Conservation (phyloP, 2,329 filamentous ascomycete species). For the Uncinocarpus reesii region DNA sequence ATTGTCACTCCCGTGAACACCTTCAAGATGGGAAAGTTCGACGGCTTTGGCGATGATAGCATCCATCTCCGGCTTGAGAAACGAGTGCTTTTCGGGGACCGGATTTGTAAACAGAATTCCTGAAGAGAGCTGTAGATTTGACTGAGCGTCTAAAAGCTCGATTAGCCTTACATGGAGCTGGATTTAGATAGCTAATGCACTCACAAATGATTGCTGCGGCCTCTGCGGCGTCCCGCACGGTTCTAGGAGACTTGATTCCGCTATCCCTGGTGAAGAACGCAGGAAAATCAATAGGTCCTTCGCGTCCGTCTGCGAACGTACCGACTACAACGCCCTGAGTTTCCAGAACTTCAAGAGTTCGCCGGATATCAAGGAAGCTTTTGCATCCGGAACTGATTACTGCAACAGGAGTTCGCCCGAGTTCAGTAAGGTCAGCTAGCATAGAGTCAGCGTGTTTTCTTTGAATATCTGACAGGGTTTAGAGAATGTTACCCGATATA, state of each 20-base stretch:
- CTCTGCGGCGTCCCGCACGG: constrained; percentile 64
- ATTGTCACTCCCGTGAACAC: constrained; percentile 62
- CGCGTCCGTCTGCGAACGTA: constrained; percentile 77
- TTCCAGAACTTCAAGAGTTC: constrained; percentile 73
- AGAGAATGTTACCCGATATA: constrained; percentile 49
- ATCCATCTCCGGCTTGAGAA: constrained; percentile 62
- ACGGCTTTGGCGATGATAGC: constrained; percentile 58
- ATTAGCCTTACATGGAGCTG: neutral
- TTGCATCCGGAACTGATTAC: constrained; percentile 89
- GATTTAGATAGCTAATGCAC: constrained; percentile 22
- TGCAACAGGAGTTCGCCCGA: constrained; percentile 77
- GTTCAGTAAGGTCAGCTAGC: constrained; percentile 76
- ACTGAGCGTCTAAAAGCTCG: constrained; percentile 54
- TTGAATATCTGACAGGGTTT: neutral
- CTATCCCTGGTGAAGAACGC: constrained; percentile 89
- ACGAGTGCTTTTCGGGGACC: constrained; percentile 58
- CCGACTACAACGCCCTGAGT: constrained; percentile 66
- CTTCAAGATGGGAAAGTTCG: constrained; percentile 52
- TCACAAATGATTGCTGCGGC: constrained; percentile 76
- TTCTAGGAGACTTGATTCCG: constrained; percentile 64
- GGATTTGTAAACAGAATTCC: constrained; percentile 86
- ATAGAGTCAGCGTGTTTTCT: neutral
- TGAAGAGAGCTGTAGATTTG: constrained; percentile 59
- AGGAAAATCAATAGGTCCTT: constrained; percentile 68
- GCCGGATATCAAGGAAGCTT: constrained; percentile 84